A percentile compares a stretch with the other conserved stretches of the same genome.
These are phyloP conservation scores for Kingdonia uniflora DNA, from an alignment of 164 flowering plant species.

Conservation along the genomic window DNA sequence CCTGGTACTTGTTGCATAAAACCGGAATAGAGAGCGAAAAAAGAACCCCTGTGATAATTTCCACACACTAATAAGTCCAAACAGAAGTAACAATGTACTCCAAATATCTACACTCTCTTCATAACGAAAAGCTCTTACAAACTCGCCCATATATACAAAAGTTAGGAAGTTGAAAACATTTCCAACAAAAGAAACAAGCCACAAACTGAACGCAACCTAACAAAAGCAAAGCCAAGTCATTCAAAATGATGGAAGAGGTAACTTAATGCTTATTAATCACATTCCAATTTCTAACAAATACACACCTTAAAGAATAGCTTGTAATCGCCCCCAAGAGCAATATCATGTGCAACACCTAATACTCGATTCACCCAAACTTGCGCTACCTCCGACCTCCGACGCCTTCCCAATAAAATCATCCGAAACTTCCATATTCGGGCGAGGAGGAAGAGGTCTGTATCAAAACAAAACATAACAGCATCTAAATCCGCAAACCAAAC, in stretches of 20 bases:
- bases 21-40: slow-evolving; percentile 58
- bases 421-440: no score
- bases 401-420: no score
- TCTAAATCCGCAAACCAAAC: no score
- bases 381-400: slow-evolving; percentile 43
- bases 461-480: no score
- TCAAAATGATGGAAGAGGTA: slow-evolving; percentile 9
- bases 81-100: not conserved
- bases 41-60: slow-evolving; percentile 43
- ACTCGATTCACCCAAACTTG: slow-evolving; percentile 33
- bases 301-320: no score
- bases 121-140: no score
- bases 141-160: slow-evolving; percentile 56
- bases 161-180: slow-evolving; percentile 71
- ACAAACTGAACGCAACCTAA: slow-evolving; percentile 51
- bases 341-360: no score
- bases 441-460: slow-evolving; percentile 78
- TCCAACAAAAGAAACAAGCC: slow-evolving; percentile 60
- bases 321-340: no score
- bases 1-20: slow-evolving; percentile 65
- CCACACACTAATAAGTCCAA: not conserved
- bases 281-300: no score
- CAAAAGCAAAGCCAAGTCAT: not conserved
- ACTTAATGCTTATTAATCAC: no score
- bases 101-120: no score